Base-by-base conservation (phyloP, 495 filamentous ascomycete species). In the Penicillium pancosmium region DNA sequence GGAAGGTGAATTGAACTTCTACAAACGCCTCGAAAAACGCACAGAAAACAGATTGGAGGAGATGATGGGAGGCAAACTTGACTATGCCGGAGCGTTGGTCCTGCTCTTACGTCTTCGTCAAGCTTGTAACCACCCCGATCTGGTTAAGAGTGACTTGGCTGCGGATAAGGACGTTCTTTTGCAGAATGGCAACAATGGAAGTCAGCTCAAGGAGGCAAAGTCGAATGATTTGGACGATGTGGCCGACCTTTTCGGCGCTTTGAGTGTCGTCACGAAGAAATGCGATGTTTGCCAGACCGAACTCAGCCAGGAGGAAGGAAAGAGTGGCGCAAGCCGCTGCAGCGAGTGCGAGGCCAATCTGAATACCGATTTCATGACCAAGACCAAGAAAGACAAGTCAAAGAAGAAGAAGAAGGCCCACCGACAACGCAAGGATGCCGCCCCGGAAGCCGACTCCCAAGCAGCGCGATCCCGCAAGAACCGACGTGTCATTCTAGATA, bases 121-220 rank as follows among this genome's bases (percentile, higher is more conserved):
- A 72, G 88, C 91, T 36, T 98, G 94, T 74, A 96, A 98, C 67
- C 94, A 98, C 72, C 91, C 92, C 0, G 84, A 91, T 52, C 78
- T 98, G 54, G 86, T 96, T 52, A 91, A 88, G 57, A 86, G 86
- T 50, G 93, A 91, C 64, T 78, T 97, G 48, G 88, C 86, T 25
- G 91, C 90, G 60, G 93, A 98, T 66, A 89, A 88, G 60, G 94
- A 98, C 61, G 89, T 92, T 15, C 75, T 95, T 38, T 74, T 84
- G 0, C 87, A 88, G 8, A 91, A 83, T 49, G 79, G 72, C 2
- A 58, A 64, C 44, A 61, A 72, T 9, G 67, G 64, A 8, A 81
- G 80, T 73, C 78, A 63, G 73, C 75, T 60, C 54, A 73, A 53
- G 80, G 84, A 73, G 61, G 69, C 52, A 77, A 78, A 78, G 34